Evolutionary conservation across 495 filamentous ascomycete genomes (phyloP).

Genomic region (Massariosphaeria phaeospora): DNA sequence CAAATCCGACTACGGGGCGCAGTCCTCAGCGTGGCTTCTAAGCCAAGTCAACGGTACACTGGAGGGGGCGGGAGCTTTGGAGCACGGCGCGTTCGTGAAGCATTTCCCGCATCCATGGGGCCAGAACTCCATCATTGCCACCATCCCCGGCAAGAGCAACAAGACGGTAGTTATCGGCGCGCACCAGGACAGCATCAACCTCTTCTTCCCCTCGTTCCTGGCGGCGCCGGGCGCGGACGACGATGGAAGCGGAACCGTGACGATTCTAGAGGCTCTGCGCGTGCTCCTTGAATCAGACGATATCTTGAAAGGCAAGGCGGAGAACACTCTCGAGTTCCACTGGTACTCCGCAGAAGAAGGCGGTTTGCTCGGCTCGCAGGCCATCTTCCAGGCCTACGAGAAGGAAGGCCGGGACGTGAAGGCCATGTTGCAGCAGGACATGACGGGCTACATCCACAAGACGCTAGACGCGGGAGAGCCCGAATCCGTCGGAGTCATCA

Average conservation of each 20-base stretch:
- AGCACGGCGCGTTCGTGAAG: conserved; percentile 62
- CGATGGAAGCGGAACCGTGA: conserved; percentile 71
- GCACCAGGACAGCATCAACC: conserved; percentile 81
- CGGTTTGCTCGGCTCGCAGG: conserved; percentile 69
- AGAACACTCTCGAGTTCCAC: conserved; percentile 91
- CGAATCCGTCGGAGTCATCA: conserved; percentile 89
- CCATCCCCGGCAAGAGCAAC: conserved; percentile 79
- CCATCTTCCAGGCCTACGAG: conserved; percentile 82
- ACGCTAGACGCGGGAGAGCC: conserved; percentile 76
- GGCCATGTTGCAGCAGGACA: conserved; percentile 99
- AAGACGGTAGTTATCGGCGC: conserved; percentile 75
- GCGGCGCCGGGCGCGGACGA: conserved; percentile 72
- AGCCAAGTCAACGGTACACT: conserved; percentile 68
- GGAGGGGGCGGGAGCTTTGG: conserved; percentile 60
- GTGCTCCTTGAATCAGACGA: conserved; percentile 54
- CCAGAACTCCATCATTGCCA: conserved; percentile 87
- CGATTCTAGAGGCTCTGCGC: conserved; percentile 68
- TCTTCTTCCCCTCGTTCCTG: conserved; percentile 79
- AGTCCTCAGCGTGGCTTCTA: conserved; percentile 87
- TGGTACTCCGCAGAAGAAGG: conserved; percentile 92
- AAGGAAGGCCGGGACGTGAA: conserved; percentile 70
- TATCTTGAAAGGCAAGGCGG: conserved; percentile 51
- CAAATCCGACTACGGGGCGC: conserved; percentile 74
- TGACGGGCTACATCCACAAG: conserved; percentile 86
- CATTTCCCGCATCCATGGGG: conserved; percentile 80